Conservation (phyloP, 2,329 filamentous ascomycete genomes). For the Colletotrichum tropicale region DNA sequence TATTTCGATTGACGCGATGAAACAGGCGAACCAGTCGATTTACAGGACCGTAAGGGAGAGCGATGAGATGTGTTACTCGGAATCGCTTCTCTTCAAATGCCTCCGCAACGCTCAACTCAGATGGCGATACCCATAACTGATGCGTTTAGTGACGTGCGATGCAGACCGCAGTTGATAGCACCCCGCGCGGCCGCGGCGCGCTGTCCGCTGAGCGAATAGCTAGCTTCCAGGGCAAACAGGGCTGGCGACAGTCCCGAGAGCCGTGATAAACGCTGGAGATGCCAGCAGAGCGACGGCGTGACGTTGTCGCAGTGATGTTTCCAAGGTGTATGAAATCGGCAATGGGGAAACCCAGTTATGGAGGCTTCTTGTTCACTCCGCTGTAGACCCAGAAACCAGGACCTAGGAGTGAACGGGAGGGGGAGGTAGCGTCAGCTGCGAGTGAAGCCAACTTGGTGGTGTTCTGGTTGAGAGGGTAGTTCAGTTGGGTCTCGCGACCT, state of each 20-base stretch:
- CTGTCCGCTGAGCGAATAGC: slow-evolving; percentile 1
- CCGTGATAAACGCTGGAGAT: neutral
- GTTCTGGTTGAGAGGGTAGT: slow-evolving; percentile 36
- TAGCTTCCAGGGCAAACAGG: slow-evolving; percentile 3
- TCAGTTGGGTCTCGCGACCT: slow-evolving; percentile 19
- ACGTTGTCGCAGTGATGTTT: neutral
- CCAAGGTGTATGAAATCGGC: neutral
- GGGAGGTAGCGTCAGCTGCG: slow-evolving; percentile 73
- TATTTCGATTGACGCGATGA: neutral
- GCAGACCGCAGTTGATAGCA: slow-evolving; percentile 5
- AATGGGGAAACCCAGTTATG: slow-evolving; percentile 72
- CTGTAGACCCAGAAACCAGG: slow-evolving; percentile 92
- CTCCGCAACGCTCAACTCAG: slow-evolving; percentile 16
- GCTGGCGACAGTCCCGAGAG: neutral
- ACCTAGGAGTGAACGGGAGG: slow-evolving; percentile 88
- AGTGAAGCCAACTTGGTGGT: slow-evolving; percentile 95
- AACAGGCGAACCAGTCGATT: neutral
- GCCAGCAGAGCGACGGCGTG: neutral
- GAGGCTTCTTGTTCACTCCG: slow-evolving; percentile 96
- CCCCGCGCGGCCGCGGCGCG: slow-evolving; percentile 19
- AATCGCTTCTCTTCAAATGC: slow-evolving; percentile 10
- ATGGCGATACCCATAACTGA: slow-evolving; percentile 19
- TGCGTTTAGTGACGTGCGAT: neutral
- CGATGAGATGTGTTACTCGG: neutral
- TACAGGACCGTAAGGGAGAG: neutral